Evolutionary conservation across 2,329 filamentous ascomycete species (phyloP), one percentile per base, ranked within the genome.

Genomic region (Talaromyces rugulosus): DNA sequence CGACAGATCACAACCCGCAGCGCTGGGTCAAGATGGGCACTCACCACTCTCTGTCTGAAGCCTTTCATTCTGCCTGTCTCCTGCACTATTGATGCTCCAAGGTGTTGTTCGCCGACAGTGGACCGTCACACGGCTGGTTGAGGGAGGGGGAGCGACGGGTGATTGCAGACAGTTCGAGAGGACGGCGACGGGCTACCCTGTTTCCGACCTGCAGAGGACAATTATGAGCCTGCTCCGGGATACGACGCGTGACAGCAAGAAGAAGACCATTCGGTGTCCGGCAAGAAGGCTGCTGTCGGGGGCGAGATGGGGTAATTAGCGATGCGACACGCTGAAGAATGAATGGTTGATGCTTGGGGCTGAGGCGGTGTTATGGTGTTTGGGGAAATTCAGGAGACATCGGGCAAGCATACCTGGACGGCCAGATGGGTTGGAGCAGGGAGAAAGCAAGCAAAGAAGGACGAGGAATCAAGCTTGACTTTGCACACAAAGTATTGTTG

Each of bases 1-100:
- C 33, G 33, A 40, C 36, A 40, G 14, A 16, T 31, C 40, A 54
- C 30, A 33, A 18, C 52, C 18, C 18, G 16, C 33, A 52, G 31
- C 59, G 60, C 42, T 16, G 36, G 60, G 58, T 31, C 64, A 68
- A 61, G 42, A 62, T 59, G 33, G 58, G 62, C 54, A 87, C 91
- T 85, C 87, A 96, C 92, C 84, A 97, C 92, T 89, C 91, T 91
- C 84, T 96, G 92, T 81, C 92, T 90, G 80, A 98, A 96, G 78
- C 92, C 90, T 83, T 96, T 97, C 94, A 98, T 97, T 80, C 90
- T 79, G 78, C 79, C 62, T 64, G 64, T 69, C 44, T 47, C 44
- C 44, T 23, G 44, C 44, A 47, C 44, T 47, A 7, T 18, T 51
- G 23, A 23, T 56, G 36, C 60, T 62, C 71, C 65, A 67, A 68